Evolutionary conservation across 495 filamentous ascomycete genomes (phyloP).

Genomic region (Chaetomidium leptoderma): DNA sequence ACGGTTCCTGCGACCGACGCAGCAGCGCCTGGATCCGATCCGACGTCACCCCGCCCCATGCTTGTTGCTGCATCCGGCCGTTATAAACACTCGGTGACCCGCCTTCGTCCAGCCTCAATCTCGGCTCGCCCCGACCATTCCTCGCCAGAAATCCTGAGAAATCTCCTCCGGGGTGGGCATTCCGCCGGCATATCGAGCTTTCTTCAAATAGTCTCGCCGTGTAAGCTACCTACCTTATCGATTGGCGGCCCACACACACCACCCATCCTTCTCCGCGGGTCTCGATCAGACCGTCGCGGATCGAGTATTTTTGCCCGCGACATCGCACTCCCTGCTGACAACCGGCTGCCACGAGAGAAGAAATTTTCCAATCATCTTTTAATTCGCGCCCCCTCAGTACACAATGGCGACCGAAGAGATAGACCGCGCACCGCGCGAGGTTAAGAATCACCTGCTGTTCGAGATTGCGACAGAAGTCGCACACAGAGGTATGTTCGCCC

Average conservation of each 20-base stretch:
- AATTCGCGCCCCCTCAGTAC: not conserved
- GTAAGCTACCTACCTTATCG: constrained; percentile 2
- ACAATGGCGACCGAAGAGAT: constrained; percentile 34
- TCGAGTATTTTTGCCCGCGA: not conserved
- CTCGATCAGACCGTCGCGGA: not conserved
- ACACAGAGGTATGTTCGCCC: constrained; percentile 68
- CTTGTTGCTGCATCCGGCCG: constrained; percentile 17
- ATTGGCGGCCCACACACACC: too few species aligned
- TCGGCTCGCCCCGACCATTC: constrained; percentile 12
- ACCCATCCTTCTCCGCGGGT: not conserved
- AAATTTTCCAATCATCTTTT: not conserved
- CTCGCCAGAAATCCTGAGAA: constrained; percentile 7
- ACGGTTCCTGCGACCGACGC: constrained; percentile 9
- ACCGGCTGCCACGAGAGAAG: not conserved
- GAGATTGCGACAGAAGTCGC: constrained; percentile 96
- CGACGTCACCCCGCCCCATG: constrained; percentile 16
- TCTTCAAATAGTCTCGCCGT: constrained; percentile 3
- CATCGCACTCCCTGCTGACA: constrained; percentile 11
- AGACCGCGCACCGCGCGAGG: constrained; percentile 41
- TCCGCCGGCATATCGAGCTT: not conserved
- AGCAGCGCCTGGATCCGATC: constrained; percentile 17
- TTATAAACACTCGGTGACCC: constrained; percentile 15
- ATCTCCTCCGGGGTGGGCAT: not conserved
- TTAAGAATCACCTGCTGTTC: constrained; percentile 64
- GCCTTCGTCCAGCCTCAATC: constrained; percentile 8